These are phyloP conservation scores for Dysphania ambrosioides DNA, from an alignment of 148 eudicot species.

Conservation along the genomic window DNA sequence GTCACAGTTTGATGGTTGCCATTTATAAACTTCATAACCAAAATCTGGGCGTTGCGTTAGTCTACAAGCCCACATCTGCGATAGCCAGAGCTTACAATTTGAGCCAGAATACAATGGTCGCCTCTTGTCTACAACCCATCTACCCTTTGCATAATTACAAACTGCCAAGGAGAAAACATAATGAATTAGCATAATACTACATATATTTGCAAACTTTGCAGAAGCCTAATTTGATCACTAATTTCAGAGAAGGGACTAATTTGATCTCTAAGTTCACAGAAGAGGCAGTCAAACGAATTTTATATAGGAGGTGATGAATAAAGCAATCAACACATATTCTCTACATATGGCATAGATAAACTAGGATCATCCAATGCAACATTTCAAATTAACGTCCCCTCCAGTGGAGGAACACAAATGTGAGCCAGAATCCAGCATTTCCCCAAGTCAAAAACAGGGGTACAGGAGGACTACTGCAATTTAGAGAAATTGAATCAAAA, in stretches of 20 bases:
- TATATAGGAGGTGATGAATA: background rate
- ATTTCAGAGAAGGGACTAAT: background rate
- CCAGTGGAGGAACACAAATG: background rate
- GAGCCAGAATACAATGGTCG: constrained; percentile 59
- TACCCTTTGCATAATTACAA: constrained; percentile 62
- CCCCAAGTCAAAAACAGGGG: background rate
- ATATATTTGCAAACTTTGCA: background rate
- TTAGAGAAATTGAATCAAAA: background rate
- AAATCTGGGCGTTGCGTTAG: constrained; percentile 59
- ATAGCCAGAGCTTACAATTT: constrained; percentile 61
- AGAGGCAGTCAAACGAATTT: background rate
- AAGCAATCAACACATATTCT: background rate
- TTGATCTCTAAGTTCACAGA: background rate
- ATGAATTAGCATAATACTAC: background rate
- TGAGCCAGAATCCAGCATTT: background rate
- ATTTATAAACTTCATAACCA: constrained; percentile 50
- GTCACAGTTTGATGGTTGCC: constrained; percentile 59
- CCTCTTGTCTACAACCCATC: constrained; percentile 48
- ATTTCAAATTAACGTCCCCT: background rate
- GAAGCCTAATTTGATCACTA: background rate
- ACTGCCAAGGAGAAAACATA: constrained; percentile 31
- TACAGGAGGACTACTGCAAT: background rate
- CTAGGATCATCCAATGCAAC: background rate
- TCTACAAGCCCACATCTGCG: constrained; percentile 69
- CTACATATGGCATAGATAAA: background rate